phyloP scores from a whole-genome alignment of 2,329 filamentous ascomycete species.

The Cladosporium sp. region DNA sequence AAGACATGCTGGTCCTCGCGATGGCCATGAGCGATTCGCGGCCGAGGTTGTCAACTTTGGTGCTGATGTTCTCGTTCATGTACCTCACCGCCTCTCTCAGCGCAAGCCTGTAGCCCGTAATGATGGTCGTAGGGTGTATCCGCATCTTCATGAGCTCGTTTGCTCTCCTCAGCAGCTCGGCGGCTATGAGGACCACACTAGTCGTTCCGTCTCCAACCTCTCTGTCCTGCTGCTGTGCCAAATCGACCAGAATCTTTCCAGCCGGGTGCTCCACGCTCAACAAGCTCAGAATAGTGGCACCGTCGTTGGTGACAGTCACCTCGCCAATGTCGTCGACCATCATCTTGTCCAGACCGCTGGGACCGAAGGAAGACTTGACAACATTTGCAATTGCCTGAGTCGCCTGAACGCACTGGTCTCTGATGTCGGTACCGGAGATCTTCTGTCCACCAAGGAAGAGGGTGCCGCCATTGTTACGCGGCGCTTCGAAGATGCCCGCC shows the following conservation, averaged over 20 bases:
- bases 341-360: slow-evolving; percentile 98
- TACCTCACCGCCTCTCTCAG: slow-evolving; percentile 96
- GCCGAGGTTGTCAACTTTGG: slow-evolving; percentile 87
- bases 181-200: slow-evolving; percentile 93
- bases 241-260: slow-evolving; percentile 94
- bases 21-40: slow-evolving; percentile 89
- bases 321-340: slow-evolving; percentile 99
- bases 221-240: slow-evolving; percentile 98
- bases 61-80: slow-evolving; percentile 97
- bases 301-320: slow-evolving; percentile 98
- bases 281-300: slow-evolving; percentile 90
- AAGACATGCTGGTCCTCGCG: slow-evolving; percentile 98
- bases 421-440: slow-evolving; percentile 93
- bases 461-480: slow-evolving; percentile 86
- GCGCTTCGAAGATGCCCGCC: slow-evolving; percentile 94
- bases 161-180: slow-evolving; percentile 84
- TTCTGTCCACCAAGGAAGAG: slow-evolving; percentile 96
- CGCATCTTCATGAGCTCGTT: slow-evolving; percentile 99
- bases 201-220: slow-evolving; percentile 98
- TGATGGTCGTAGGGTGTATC: slow-evolving; percentile 99
- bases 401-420: slow-evolving; percentile 94
- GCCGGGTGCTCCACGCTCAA: slow-evolving; percentile 97
- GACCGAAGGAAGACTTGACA: slow-evolving; percentile 97
- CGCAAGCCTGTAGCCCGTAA: slow-evolving; percentile 93
- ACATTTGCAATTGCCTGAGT: slow-evolving; percentile 98